Conservation (phyloP, 1,284 basidiomycete genomes). For the Tilletia indica region DNA sequence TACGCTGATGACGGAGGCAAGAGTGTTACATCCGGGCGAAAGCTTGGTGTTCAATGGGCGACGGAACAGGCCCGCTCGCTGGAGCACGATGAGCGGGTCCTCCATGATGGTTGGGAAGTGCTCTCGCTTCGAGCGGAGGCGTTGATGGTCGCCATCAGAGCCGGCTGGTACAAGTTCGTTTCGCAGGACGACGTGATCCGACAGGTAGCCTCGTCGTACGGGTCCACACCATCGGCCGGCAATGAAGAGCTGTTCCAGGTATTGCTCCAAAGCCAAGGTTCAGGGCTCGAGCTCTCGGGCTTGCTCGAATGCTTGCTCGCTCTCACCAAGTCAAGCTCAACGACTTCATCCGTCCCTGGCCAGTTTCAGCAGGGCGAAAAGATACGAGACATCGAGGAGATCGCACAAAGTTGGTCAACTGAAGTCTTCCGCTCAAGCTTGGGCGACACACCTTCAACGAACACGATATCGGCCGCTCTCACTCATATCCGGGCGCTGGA, state of each 20-base stretch:
- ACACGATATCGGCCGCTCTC: neutral
- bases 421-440: neutral
- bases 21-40: too few species aligned
- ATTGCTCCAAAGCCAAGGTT: neutral
- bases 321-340: neutral
- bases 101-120: constrained; percentile 7
- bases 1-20: neutral
- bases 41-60: neutral
- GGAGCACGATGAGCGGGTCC: constrained; percentile 2
- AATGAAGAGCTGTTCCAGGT: neutral
- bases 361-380: too few species aligned
- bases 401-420: neutral
- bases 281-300: neutral
- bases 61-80: neutral
- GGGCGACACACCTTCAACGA: neutral
- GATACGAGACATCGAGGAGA: neutral
- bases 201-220: neutral
- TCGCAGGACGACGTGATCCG: neutral
- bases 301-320: neutral
- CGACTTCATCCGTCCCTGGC: neutral
- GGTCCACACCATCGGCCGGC: neutral
- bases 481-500: neutral
- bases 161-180: neutral
- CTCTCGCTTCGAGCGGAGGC: constrained; percentile 3
- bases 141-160: neutral